Evolutionary conservation across 495 filamentous ascomycete genomes (phyloP), one percentile per base, ranked within the genome.

Genomic region (Thozetella sp.): DNA sequence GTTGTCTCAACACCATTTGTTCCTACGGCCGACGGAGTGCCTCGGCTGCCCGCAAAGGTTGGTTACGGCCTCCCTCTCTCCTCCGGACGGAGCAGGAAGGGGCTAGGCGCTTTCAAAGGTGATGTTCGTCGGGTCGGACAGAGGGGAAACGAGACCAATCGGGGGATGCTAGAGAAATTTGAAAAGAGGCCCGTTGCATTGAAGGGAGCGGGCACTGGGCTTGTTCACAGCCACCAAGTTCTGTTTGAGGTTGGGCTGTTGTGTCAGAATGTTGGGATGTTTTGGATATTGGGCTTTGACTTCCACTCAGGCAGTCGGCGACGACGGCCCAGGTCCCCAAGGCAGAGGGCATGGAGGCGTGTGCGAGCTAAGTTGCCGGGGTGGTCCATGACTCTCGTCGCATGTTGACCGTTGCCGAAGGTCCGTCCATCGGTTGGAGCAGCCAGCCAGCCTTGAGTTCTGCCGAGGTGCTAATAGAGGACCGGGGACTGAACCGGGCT

Each of bases 181-280:
- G 43, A 20, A 48, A 48, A 48, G 43, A 48, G 43, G 43, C 43
- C n/a, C n/a, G n/a, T 10, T 48, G 43, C 43, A 48, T 48, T n/a
- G 43, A 48, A 48, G 43, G 20, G 11, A 48, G 20, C n/a, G 10
- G 43, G n/a, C n/a, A n/a, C n/a, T 48, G 11, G 10, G 43, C 43
- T 20, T 19, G 43, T 19, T 48, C 43, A 48, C 43, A 48, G 43
- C 43, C 43, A 48, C 43, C n/a, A 19, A 20, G 43, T 20, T 4
- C 12, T 48, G 43, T 48, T 48, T 48, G 43, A 48, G 43, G n/a
- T 19, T 48, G 43, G 43, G 6, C 20, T 48, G 4, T 48, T 48
- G 43, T 48, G 43, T 48, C 43, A 48, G 43, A n/a, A 48, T 4
- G 43, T 48, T 48, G n/a, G 43, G n/a, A 19, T 48, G 43, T 48